These are phyloP conservation scores for Paramecium biaurelia DNA, from an alignment of 73 alveolate species.

Conservation along the genomic window DNA sequence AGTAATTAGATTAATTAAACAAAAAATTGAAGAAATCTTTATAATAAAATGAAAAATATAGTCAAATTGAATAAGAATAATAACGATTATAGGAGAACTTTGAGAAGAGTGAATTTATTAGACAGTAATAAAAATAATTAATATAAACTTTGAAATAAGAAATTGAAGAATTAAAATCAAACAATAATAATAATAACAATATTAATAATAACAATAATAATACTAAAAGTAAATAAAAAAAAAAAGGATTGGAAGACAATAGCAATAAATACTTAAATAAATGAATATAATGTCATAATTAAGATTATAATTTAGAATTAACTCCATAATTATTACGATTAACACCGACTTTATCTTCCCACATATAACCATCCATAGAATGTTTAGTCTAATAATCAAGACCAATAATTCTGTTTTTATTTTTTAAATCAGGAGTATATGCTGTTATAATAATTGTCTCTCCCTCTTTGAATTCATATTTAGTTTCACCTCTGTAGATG, in stretches of 20 bases:
- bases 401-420: slow-evolving; percentile 51
- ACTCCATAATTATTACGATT: slow-evolving; percentile 59
- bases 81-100: slow-evolving; percentile 25
- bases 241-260: slow-evolving; percentile 23
- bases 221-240: not conserved
- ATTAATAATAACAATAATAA: not conserved
- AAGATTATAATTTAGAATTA: slow-evolving; percentile 19
- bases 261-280: slow-evolving; percentile 18
- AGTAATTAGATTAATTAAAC: not conserved
- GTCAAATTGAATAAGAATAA: not conserved
- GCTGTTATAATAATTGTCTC: slow-evolving; percentile 57
- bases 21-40: slow-evolving; percentile 4
- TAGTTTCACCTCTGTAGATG: slow-evolving; percentile 53
- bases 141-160: slow-evolving; percentile 29
- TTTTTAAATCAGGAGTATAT: slow-evolving; percentile 57
- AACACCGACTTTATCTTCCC: slow-evolving; percentile 56
- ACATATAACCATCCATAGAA: slow-evolving; percentile 60
- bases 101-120: slow-evolving; percentile 38
- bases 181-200: not conserved
- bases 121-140: slow-evolving; percentile 25
- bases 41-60: not conserved
- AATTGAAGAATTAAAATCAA: slow-evolving; percentile 29
- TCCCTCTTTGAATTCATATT: slow-evolving; percentile 66
- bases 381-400: slow-evolving; percentile 61
- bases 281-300: slow-evolving; percentile 14